phyloP scores from a whole-genome alignment of 805 yeast genomes.

The Myxozyma melibiosi region DNA sequence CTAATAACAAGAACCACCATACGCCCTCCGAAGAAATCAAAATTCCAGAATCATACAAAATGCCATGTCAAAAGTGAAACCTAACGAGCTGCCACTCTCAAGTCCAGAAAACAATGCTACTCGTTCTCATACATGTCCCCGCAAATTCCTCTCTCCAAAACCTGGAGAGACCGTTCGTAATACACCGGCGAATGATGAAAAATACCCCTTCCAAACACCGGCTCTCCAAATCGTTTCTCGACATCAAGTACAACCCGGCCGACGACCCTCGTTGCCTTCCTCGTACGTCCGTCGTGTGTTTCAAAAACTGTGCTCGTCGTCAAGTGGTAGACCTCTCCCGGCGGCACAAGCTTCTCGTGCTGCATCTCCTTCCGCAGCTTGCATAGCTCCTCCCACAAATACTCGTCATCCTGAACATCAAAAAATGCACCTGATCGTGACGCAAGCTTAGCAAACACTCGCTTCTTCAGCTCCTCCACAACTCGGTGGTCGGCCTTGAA shows the following conservation, averaged over 20 bases:
- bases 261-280: constrained; percentile 37
- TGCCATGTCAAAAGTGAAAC: not conserved
- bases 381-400: constrained; percentile 37
- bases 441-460: constrained; percentile 38
- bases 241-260: constrained; percentile 40
- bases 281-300: constrained; percentile 36
- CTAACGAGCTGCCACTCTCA: not conserved
- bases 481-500: constrained; percentile 37
- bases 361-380: constrained; percentile 40
- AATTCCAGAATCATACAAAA: not conserved
- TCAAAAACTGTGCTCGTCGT: constrained; percentile 39
- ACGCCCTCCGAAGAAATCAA: not conserved
- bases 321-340: constrained; percentile 42
- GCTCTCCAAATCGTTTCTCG: constrained; percentile 41
- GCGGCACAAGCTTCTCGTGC: constrained; percentile 42
- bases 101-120: not conserved
- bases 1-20: too few species aligned
- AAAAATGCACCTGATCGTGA: constrained; percentile 34
- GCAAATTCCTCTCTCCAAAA: constrained; percentile 38
- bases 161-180: constrained; percentile 40
- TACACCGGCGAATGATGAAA: constrained; percentile 43
- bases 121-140: constrained; percentile 19
- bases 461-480: constrained; percentile 35
- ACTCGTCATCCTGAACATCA: constrained; percentile 37
- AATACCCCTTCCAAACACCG: constrained; percentile 41